Conservation (phyloP, 768 basidiomycete species). For the Boletus rufocinnamomeus region DNA sequence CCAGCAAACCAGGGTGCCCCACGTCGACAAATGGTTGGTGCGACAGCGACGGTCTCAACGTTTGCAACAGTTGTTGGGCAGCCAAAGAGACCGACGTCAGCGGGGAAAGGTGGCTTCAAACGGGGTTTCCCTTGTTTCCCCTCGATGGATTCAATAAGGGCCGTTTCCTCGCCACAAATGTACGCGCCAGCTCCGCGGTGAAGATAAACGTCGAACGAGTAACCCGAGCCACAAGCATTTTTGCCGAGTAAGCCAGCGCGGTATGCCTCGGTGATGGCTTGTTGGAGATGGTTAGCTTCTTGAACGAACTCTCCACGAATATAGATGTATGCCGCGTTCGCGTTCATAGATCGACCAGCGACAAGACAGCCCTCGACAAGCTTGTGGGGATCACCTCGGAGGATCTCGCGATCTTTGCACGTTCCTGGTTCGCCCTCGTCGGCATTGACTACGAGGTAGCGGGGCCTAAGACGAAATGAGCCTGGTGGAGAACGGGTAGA, state of each 20-base stretch:
- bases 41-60: conserved; percentile 97
- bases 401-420: conserved; percentile 98
- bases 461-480: conserved; percentile 57
- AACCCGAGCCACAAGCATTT: conserved; percentile 89
- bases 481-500: background rate
- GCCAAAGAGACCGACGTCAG: conserved; percentile 96
- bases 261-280: conserved; percentile 96
- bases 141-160: conserved; percentile 94
- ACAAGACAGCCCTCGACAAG: conserved; percentile 97
- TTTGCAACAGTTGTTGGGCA: conserved; percentile 98
- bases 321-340: conserved; percentile 98
- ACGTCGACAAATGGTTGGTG: conserved; percentile 92
- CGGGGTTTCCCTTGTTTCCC: conserved; percentile 99
- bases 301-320: conserved; percentile 98
- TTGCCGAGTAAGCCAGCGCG: conserved; percentile 84
- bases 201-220: conserved; percentile 96
- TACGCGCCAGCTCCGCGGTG: conserved; percentile 98
- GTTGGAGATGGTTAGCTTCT: conserved; percentile 91
- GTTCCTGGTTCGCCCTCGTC: conserved; percentile 99
- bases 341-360: conserved; percentile 96
- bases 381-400: conserved; percentile 98
- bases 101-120: conserved; percentile 98
- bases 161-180: conserved; percentile 98
- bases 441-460: conserved; percentile 96
- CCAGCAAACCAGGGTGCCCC: conserved; percentile 89